A percentile compares a stretch with the other conserved stretches of the same genome.
Evolutionary conservation across 2,329 filamentous ascomycete species (phyloP).

Genomic region (Sarocladium oryzae): DNA sequence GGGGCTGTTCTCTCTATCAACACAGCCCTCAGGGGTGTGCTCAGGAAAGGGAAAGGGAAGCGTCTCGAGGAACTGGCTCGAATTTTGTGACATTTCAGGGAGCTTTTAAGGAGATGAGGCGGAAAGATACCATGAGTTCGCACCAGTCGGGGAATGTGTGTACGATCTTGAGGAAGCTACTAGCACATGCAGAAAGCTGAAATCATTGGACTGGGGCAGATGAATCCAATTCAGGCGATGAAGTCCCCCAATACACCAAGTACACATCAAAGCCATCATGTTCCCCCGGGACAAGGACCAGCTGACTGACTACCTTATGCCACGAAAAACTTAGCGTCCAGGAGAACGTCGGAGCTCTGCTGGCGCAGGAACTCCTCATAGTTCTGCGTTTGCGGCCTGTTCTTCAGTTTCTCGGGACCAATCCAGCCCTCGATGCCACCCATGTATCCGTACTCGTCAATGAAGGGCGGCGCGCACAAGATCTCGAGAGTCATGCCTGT

Average conservation of each 20-base stretch:
- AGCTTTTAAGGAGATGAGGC: neutral
- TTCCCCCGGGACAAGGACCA: no score
- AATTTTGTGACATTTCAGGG: neutral
- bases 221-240: no score
- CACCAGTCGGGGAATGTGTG: neutral
- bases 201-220: neutral
- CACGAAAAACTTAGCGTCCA: neutral
- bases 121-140: constrained; percentile 5
- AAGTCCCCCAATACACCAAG: no score
- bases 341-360: neutral
- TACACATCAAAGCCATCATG: no score
- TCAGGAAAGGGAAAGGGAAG: neutral
- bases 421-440: constrained; percentile 29
- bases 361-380: constrained; percentile 24
- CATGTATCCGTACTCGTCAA: constrained; percentile 34
- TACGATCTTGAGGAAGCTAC: neutral
- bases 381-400: constrained; percentile 19
- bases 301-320: neutral
- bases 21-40: neutral
- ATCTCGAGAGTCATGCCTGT: constrained; percentile 30
- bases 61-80: neutral
- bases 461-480: constrained; percentile 26
- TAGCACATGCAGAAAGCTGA: neutral
- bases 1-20: neutral
- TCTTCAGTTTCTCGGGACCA: constrained; percentile 31